These are phyloP conservation scores for Aspergillus olivimuriae DNA, from an alignment of 495 filamentous ascomycete genomes.

Conservation along the genomic window DNA sequence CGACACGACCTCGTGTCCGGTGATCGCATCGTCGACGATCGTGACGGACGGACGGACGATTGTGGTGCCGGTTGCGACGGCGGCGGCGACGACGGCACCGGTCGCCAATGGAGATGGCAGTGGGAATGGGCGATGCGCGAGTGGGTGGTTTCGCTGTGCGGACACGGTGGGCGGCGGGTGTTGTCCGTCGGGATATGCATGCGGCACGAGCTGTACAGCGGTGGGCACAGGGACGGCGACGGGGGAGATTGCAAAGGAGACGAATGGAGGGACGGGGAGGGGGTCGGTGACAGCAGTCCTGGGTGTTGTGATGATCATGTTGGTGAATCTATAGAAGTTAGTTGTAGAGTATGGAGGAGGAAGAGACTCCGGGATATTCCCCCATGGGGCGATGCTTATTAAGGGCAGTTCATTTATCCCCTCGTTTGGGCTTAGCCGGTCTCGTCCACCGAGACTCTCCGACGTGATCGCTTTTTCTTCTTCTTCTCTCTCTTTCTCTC, in stretches of 20 bases:
- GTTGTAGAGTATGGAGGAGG: background rate
- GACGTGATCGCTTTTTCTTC: constrained; percentile 10
- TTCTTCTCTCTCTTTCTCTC: constrained; percentile 10
- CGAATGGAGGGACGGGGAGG: constrained; percentile 23
- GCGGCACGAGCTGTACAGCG: constrained; percentile 64
- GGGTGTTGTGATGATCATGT: background rate
- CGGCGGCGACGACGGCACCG: constrained; percentile 22
- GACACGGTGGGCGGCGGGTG: constrained; percentile 63
- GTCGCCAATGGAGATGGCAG: constrained; percentile 5
- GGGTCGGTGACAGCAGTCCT: background rate
- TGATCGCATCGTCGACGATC: constrained; percentile 51
- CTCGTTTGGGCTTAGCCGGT: constrained; percentile 1
- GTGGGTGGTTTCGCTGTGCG: constrained; percentile 72
- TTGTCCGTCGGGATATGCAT: constrained; percentile 68
- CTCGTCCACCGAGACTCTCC: constrained; percentile 3
- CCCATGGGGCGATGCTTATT: constrained; percentile 9
- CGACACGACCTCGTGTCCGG: constrained; percentile 63
- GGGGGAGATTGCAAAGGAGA: constrained; percentile 52
- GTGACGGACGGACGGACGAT: constrained; percentile 59
- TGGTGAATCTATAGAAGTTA: background rate
- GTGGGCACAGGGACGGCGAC: constrained; percentile 36
- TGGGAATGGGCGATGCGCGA: constrained; percentile 50
- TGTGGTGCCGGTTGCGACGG: constrained; percentile 50
- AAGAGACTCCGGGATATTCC: constrained; percentile 5
- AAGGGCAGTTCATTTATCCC: constrained; percentile 4